These are phyloP conservation scores for Crithidia bombi DNA, from an alignment of 208 protist genomes.

Conservation along the genomic window DNA sequence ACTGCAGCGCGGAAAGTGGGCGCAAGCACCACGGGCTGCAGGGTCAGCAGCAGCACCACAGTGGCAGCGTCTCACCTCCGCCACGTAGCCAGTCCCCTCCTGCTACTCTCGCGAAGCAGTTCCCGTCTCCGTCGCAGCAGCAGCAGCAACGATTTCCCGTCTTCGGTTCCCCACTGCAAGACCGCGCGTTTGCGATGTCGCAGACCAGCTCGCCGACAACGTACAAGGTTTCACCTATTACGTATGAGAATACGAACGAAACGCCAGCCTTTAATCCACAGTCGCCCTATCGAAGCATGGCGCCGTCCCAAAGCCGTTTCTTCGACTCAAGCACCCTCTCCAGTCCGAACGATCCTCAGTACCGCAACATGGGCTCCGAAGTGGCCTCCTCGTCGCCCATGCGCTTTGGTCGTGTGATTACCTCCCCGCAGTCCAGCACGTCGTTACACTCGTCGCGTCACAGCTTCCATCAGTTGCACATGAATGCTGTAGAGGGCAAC, in stretches of 20 bases:
- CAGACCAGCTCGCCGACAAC: conserved; percentile 11
- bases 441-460: conserved; percentile 3
- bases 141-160: neutral
- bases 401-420: conserved; percentile 2
- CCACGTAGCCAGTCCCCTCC: conserved; percentile 8
- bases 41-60: neutral
- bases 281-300: conserved; percentile 20
- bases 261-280: conserved; percentile 10
- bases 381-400: conserved; percentile 5
- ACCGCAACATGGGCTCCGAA: conserved; percentile 6
- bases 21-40: conserved; percentile 4
- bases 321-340: conserved; percentile 5
- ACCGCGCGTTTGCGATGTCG: conserved; percentile 1
- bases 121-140: neutral
- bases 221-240: conserved; percentile 21
- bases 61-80: conserved; percentile 1
- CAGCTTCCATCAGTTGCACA: neutral
- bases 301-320: conserved; percentile 14
- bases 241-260: conserved; percentile 10
- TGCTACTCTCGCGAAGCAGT: neutral
- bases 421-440: conserved; percentile 9
- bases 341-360: neutral
- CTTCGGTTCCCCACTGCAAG: neutral
- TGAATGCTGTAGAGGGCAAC: neutral
- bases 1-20: neutral